A percentile compares a stretch with the other conserved stretches of the same genome.
Evolutionary conservation across 768 basidiomycete species (phyloP).

Genomic region (Boletellus ananiceps): DNA sequence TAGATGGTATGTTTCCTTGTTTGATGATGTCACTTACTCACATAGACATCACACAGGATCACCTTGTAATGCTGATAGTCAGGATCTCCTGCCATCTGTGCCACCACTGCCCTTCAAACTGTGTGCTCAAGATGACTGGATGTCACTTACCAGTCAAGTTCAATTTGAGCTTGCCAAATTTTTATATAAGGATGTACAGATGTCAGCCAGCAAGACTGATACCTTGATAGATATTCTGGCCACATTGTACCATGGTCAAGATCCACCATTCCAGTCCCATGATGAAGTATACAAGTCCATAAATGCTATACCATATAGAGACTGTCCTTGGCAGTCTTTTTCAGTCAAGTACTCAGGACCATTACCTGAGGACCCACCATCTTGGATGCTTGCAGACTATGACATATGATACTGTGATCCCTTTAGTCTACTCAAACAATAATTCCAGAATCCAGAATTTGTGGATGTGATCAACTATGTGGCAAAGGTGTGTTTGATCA

Average conservation of each 20-base stretch:
- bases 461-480: neutral
- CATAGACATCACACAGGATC: neutral
- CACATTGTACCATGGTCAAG: neutral
- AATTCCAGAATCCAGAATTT: neutral
- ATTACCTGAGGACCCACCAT: conserved; percentile 6
- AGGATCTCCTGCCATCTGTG: neutral
- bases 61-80: neutral
- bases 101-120: neutral
- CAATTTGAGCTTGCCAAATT: neutral
- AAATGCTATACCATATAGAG: conserved; percentile 32
- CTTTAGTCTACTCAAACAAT: neutral
- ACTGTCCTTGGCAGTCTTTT: conserved; percentile 36
- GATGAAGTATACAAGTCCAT: conserved; percentile 32
- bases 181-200: conserved; percentile 11
- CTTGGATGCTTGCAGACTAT: conserved; percentile 26
- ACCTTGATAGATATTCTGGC: conserved; percentile 19
- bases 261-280: conserved; percentile 25
- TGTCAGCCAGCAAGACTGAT: conserved; percentile 23
- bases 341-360: conserved; percentile 23
- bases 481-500: too few relatives aligned
- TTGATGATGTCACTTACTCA: neutral
- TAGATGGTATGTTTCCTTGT: neutral
- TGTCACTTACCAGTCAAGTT: neutral
- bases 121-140: neutral
- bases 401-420: conserved; percentile 26